Evolutionary conservation across 2,329 filamentous ascomycete species (phyloP), one percentile per base, ranked within the genome.

Genomic region (Pochonia chlamydosporia): DNA sequence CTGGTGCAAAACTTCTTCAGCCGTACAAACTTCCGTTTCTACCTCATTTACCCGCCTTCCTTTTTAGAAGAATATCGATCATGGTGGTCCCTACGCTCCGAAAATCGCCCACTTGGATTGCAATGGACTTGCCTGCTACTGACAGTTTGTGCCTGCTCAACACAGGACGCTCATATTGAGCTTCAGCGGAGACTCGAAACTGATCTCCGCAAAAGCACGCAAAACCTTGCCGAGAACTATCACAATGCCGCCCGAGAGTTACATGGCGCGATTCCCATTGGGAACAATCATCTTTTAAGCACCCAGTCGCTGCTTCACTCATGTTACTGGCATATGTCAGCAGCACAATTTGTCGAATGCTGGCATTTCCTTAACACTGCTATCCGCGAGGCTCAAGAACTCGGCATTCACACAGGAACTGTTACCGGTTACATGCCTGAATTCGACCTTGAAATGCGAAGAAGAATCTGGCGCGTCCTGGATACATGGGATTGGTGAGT

Each of bases 51-150:
- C 44, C 63, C 67, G 1, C 51, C 59, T 0, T 54, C 56, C 5
- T 68, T 69, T 28, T 30, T 66, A 10, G 59, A 63, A 30, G 63
- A 68, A 21, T 69, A 69, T 37, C 54, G 60, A 26, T 47, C 53
- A 14, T 69, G 67, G 66, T 69, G 66, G 63, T 44, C 49, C 13
- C 50, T 54, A 23, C 58, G 63, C 28, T 53, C 56, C 31, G 57
- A 58, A 10, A 52, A 56, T 26, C 54, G 54, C 18, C 63, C 63
- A 16, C 55, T 69, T 2, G 56, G 59, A 23, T 53, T 67, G 4
- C 63, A 64, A 43, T 69, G 63, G 64, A 69, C 67, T 7, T 64
- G 63, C 42, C 60, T 69, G 9, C 59, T 69, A 31, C 54, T 68
- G 31, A 66, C 59, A 54, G 54, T 67, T 5, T 69, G 66, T 48